Conservation (phyloP, 2,329 filamentous ascomycete genomes). For the Cladosporium sp. region DNA sequence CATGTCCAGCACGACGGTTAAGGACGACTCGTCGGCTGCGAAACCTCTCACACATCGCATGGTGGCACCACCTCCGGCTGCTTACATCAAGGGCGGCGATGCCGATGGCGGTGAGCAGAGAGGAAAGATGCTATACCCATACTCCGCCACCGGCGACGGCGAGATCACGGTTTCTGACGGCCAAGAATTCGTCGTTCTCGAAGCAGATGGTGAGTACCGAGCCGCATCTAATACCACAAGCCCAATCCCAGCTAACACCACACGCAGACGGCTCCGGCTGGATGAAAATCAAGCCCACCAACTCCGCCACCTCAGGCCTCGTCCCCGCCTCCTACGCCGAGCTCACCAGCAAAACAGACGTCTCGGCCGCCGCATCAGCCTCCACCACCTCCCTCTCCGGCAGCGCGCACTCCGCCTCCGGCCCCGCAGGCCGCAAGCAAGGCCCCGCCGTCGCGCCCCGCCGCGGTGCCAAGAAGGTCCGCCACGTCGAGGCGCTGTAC, state of each 20-base stretch:
- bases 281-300: constrained; percentile 63
- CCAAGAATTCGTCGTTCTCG: constrained; percentile 68
- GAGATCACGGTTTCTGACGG: constrained; percentile 78
- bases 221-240: not conserved
- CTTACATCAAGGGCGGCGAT: constrained; percentile 61
- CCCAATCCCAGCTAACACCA: constrained; percentile 11
- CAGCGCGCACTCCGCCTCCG: not conserved
- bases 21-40: constrained; percentile 33
- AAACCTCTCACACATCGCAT: constrained; percentile 51
- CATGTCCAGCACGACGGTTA: constrained; percentile 53
- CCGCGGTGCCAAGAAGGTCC: constrained; percentile 66
- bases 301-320: constrained; percentile 64
- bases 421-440: constrained; percentile 52
- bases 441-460: constrained; percentile 81
- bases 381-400: constrained; percentile 59
- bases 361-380: constrained; percentile 33
- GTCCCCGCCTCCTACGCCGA: constrained; percentile 87
- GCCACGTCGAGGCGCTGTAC: constrained; percentile 88
- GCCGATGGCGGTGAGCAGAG: constrained; percentile 52
- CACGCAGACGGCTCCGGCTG: constrained; percentile 78
- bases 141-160: constrained; percentile 72
- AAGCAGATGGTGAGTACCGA: constrained; percentile 71
- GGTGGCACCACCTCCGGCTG: constrained; percentile 77
- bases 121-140: constrained; percentile 85
- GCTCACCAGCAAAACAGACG: constrained; percentile 29